phyloP scores from a whole-genome alignment of 148 eudicot species.

The Persicaria tinctoria region DNA sequence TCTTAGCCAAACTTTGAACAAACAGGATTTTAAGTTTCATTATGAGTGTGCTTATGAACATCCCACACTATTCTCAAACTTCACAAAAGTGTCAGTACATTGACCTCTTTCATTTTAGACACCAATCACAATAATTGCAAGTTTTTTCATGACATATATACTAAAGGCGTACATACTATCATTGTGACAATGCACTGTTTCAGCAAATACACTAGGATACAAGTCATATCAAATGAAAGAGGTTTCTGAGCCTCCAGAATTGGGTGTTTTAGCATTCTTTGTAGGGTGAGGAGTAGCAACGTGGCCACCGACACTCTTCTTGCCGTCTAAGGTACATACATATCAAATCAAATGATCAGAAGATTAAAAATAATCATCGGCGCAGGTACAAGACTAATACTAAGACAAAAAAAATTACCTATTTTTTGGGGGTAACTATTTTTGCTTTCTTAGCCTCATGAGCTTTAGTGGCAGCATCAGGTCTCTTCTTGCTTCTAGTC shows the following conservation, averaged over 20 bases:
- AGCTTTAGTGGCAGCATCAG: not conserved
- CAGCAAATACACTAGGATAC: no score
- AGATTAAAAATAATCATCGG: not conserved
- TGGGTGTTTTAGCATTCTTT: constrained; percentile 6
- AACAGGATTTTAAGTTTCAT: no score
- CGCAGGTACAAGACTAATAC: not conserved
- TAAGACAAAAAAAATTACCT: not conserved
- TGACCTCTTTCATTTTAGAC: no score
- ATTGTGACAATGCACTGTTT: no score
- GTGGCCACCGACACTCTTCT: constrained; percentile 3
- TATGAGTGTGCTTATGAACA: no score
- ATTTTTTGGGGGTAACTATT: not conserved
- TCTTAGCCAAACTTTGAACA: no score
- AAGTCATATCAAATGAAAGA: no score
- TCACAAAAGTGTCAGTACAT: no score
- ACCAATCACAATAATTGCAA: no score
- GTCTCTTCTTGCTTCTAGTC: constrained; percentile 8
- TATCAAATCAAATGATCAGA: not conserved
- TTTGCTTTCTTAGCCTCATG: constrained; percentile 10
- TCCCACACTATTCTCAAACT: no score
- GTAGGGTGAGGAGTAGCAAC: constrained; percentile 12
- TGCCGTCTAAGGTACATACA: not conserved
- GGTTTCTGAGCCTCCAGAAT: not conserved
- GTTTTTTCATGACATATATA: no score
- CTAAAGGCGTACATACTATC: no score